A percentile compares a stretch with the other conserved stretches of the same genome.
These are phyloP conservation scores for Aphanomyces invadans DNA, from an alignment of 352 stramenopile genomes.

Conservation along the genomic window DNA sequence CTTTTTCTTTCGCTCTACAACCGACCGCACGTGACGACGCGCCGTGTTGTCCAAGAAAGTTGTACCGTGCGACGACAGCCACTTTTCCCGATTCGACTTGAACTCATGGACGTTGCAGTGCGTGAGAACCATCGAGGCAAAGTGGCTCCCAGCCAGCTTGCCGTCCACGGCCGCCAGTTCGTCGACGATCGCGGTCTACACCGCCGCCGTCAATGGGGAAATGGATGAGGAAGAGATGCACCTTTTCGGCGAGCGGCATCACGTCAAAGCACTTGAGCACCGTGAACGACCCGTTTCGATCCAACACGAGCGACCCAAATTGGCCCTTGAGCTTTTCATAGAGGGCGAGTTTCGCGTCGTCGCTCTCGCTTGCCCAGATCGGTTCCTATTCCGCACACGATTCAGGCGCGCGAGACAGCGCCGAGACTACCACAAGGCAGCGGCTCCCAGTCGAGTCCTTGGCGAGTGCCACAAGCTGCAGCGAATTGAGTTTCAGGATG, in stretches of 20 bases:
- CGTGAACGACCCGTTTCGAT: conserved; percentile 68
- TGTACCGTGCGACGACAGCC: conserved; percentile 49
- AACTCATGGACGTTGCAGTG: conserved; percentile 73
- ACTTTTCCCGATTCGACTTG: conserved; percentile 69
- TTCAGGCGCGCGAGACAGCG: neutral
- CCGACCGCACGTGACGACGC: neutral
- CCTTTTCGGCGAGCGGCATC: conserved; percentile 50
- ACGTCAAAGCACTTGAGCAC: conserved; percentile 80
- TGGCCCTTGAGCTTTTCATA: conserved; percentile 62
- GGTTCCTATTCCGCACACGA: no score
- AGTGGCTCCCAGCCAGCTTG: conserved; percentile 69
- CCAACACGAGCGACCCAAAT: conserved; percentile 58
- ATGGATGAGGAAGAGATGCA: no score
- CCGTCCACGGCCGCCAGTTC: conserved; percentile 61
- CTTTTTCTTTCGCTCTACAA: conserved; percentile 42
- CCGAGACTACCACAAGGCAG: conserved; percentile 35
- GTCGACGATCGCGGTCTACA: conserved; percentile 41
- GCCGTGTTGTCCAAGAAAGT: neutral
- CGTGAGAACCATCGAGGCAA: conserved; percentile 76
- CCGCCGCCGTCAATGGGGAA: no score
- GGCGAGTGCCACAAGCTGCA: conserved; percentile 60
- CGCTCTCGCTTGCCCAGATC: conserved; percentile 62
- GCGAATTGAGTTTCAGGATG: conserved; percentile 54
- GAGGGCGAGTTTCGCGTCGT: conserved; percentile 41
- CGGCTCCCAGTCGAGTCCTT: conserved; percentile 74